These are phyloP conservation scores for Echinosophora koreensis DNA, from an alignment of 306 rosid genomes.

Conservation along the genomic window DNA sequence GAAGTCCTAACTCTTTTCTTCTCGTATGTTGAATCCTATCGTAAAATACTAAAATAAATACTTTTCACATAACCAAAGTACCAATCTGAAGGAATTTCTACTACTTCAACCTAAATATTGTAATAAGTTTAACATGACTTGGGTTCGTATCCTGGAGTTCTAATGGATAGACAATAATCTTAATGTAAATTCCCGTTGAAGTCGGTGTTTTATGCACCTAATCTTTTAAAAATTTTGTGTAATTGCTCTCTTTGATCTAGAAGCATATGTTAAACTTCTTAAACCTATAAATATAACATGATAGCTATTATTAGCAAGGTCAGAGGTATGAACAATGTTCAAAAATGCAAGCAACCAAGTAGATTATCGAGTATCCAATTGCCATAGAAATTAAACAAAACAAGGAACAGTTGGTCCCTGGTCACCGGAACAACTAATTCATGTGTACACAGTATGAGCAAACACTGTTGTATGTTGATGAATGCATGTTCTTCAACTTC, in stretches of 20 bases:
- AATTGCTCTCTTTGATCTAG: neutral
- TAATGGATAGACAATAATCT: too few species aligned
- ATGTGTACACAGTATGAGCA: neutral
- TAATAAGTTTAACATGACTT: too few species aligned
- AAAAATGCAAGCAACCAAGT: neutral
- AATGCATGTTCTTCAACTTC: neutral
- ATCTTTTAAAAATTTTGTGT: neutral
- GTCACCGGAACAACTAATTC: neutral
- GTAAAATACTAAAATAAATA: too few species aligned
- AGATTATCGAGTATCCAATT: constrained; percentile 11
- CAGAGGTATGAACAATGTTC: neutral
- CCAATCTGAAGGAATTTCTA: too few species aligned
- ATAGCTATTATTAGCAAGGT: constrained; percentile 13
- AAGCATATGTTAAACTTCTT: neutral
- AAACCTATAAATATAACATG: neutral
- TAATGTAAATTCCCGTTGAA: too few species aligned
- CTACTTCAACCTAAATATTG: too few species aligned
- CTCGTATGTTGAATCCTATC: too few species aligned
- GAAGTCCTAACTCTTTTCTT: too few species aligned
- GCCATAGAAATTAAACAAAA: constrained; percentile 11
- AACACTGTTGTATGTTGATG: neutral
- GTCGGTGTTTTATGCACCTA: neutral
- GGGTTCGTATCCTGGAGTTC: too few species aligned
- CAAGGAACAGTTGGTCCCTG: neutral
- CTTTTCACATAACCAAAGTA: too few species aligned